Conservation (phyloP, 2,329 filamentous ascomycete genomes). For the Exophiala viscosa region DNA sequence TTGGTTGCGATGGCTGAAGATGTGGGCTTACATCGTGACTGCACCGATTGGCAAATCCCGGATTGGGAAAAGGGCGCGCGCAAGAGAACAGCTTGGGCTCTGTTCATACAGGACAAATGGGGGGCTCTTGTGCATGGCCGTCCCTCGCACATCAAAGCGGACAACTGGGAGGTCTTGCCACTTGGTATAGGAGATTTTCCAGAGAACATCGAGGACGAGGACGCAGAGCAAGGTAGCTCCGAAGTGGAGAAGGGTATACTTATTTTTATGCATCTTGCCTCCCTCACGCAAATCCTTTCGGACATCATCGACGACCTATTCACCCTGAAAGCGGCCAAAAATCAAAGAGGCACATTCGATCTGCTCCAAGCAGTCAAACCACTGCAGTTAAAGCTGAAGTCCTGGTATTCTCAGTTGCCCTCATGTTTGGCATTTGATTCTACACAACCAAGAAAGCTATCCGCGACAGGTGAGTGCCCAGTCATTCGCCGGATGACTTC, state of each 20-base stretch:
- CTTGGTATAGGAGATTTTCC: slow-evolving; percentile 47
- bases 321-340: slow-evolving; percentile 68
- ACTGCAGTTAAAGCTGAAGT: slow-evolving; percentile 75
- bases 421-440: slow-evolving; percentile 61
- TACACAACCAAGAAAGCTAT: slow-evolving; percentile 40
- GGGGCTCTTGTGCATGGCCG: slow-evolving; percentile 56
- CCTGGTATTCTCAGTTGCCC: slow-evolving; percentile 74
- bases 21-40: slow-evolving; percentile 59
- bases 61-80: slow-evolving; percentile 61
- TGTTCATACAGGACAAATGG: slow-evolving; percentile 65
- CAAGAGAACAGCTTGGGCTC: slow-evolving; percentile 60
- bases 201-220: slow-evolving; percentile 29
- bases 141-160: slow-evolving; percentile 52
- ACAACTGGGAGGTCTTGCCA: slow-evolving; percentile 54
- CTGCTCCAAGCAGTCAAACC: slow-evolving; percentile 74
- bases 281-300: slow-evolving; percentile 69
- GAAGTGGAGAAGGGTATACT: slow-evolving; percentile 66
- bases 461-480: slow-evolving; percentile 29
- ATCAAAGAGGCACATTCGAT: slow-evolving; percentile 62
- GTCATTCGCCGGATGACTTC: no score
- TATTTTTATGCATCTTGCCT: slow-evolving; percentile 71
- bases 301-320: slow-evolving; percentile 83
- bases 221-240: slow-evolving; percentile 42
- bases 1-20: slow-evolving; percentile 56
- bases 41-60: slow-evolving; percentile 60